A percentile compares a stretch with the other conserved stretches of the same genome.
Conservation (phyloP, 1,284 basidiomycete species). For the Fistulinella cinereoalba region DNA sequence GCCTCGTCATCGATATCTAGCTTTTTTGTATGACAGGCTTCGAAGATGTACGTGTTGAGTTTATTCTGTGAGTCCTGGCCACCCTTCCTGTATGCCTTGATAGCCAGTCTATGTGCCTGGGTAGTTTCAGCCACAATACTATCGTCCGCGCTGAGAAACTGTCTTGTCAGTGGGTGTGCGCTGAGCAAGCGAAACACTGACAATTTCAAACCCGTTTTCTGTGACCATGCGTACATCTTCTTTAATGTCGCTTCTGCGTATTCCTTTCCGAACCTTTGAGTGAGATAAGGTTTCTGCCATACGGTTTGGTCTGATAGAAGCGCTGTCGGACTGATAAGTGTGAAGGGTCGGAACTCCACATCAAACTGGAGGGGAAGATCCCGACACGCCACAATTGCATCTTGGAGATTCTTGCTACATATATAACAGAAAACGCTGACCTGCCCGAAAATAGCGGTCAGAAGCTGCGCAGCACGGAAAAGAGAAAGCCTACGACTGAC, state of each 20-base stretch:
- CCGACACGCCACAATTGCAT: constrained; percentile 59
- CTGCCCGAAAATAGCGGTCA: constrained; percentile 36
- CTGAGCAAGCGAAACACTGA: constrained; percentile 37
- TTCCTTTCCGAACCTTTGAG: constrained; percentile 57
- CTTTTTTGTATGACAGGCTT: constrained; percentile 60
- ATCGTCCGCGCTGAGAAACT: constrained; percentile 43
- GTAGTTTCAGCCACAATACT: constrained; percentile 38
- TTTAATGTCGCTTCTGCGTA: constrained; percentile 47
- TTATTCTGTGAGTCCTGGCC: constrained; percentile 61
- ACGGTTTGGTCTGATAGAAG: constrained; percentile 35
- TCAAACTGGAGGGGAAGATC: constrained; percentile 65
- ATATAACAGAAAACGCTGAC: constrained; percentile 74
- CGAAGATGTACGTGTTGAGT: constrained; percentile 58
- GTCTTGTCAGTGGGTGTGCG: not conserved
- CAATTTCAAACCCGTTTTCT: constrained; percentile 62
- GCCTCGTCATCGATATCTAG: constrained; percentile 60
- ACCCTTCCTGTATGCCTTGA: constrained; percentile 65
- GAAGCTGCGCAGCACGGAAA: constrained; percentile 5
- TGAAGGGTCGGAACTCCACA: constrained; percentile 73
- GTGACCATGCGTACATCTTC: constrained; percentile 50
- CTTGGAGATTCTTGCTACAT: constrained; percentile 65
- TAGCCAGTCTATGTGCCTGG: constrained; percentile 65
- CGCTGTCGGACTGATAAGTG: constrained; percentile 50
- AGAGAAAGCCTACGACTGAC: constrained; percentile 40
- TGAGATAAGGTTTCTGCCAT: constrained; percentile 34